Base-by-base conservation (phyloP, 192 early-diverging fungal genomes). In the Coemansia sp. region DNA sequence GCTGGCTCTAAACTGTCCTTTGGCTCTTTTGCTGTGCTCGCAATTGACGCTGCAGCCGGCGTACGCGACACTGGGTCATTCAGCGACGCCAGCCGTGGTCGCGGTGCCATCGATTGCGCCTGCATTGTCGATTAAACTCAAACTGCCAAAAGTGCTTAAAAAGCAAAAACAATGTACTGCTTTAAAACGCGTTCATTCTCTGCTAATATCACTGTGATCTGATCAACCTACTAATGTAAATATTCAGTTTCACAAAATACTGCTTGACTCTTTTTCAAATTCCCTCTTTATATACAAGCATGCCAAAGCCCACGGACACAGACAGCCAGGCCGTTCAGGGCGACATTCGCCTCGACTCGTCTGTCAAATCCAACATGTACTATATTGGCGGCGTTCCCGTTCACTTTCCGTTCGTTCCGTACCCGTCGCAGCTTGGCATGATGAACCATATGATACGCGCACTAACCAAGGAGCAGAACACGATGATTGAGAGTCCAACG, bases 401-500 rank as follows among this genome's bases (percentile, higher is more conserved):
- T 8, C 71, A 84, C 22, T 91, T 91, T 63, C 89, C 89, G 10
- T 89, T 84, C 58, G 58, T 63, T 11, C 88, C 89, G 8, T 91
- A 91, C 41, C 75, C 85, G 32, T 84, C 86, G 45, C 89, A 91
- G 67, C 67, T 84, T 12, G 72, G 62, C 2, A 83, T 91, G 75
- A 91, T 91, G 88, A 74, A 72, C 63, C 85, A 83, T 60, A 84
- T 91, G 69, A 71, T 86, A 14, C 65, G 75, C 2, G 83, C 85
- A 1, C 62, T 87, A 14, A 83, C 82, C 43, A 65, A 58, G 10
- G 38, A 75, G 4, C 62, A 87, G 41, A 87, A 92, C 65, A 84
- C 87, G 0, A 74, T 93, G 56, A 76, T 91, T n/a, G 88, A 91
- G 45, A 86, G 85, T 25, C 87, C 88, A 2, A 89, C 88, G 1